These are phyloP conservation scores for Astrothelium subdiscretum DNA, from an alignment of 495 filamentous ascomycete genomes.

Conservation along the genomic window DNA sequence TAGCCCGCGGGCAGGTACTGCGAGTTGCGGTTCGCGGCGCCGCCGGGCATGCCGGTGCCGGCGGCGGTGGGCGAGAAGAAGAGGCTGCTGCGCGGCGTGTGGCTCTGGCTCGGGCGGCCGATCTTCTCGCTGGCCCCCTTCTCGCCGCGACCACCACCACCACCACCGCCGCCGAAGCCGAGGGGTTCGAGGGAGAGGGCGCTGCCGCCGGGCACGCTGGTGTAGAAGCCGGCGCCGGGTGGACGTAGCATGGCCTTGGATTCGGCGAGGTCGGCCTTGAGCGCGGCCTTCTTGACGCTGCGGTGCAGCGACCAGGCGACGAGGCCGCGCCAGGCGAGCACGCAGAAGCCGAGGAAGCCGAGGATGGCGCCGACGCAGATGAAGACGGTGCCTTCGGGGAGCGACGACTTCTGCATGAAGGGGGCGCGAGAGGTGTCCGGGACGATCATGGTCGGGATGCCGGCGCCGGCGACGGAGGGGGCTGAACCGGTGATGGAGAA, in stretches of 20 bases:
- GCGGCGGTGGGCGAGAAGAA: constrained; percentile 96
- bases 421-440: constrained; percentile 78
- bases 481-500: constrained; percentile 23
- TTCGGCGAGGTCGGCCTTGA: constrained; percentile 56
- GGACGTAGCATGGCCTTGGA: constrained; percentile 42
- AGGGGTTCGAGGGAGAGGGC: constrained; percentile 34
- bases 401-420: constrained; percentile 85
- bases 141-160: not conserved
- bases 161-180: constrained; percentile 29
- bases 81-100: constrained; percentile 43
- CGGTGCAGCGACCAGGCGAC: constrained; percentile 89
- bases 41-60: constrained; percentile 30
- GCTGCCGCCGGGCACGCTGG: constrained; percentile 8
- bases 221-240: constrained; percentile 28
- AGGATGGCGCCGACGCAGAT: constrained; percentile 85
- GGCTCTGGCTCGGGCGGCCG: not conserved
- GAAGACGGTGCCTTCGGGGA: constrained; percentile 92
- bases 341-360: constrained; percentile 63
- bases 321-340: constrained; percentile 79
- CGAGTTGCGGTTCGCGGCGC: constrained; percentile 38
- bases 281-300: constrained; percentile 68
- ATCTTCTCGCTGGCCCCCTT: not conserved
- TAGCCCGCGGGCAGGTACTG: constrained; percentile 86
- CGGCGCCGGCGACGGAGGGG: constrained; percentile 38
- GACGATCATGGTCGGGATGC: constrained; percentile 51